Base-by-base conservation (phyloP, 306 rosid species). In the Prunus campanulata region DNA sequence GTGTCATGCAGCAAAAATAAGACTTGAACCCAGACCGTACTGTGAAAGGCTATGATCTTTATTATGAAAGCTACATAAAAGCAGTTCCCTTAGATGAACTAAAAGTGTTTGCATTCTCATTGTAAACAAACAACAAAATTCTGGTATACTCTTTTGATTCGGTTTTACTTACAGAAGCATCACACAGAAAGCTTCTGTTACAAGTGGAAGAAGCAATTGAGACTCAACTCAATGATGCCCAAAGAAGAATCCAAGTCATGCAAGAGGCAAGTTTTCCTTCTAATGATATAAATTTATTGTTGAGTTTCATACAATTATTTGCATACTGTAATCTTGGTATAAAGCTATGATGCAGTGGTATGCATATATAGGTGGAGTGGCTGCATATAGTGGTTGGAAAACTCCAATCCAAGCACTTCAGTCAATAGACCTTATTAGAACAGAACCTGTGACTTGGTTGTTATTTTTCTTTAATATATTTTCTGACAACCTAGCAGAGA, bases 121-220 rank as follows among this genome's bases (percentile, higher is more conserved):
- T 39, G 29, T 25, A 42, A 56, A 71, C 25, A 46, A 42, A 42
- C 32, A 27, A 35, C 7, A 24, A 72, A 72, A 35, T 72, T 54
- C 70, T 71, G 75, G 42, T 64, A 55, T 57, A 65, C 73, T 68
- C 69, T 68, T 74, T 70, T 70, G 72, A 57, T 77, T 65, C 32
- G 54, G 74, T 68, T 74, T 70, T 68, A 69, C 65, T 77, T 71
- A 20, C 92, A 95, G 99, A 91, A 78, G 88, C 83, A 79, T 87
- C 88, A 68, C 91, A 95, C 56, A 80, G 84, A 57, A 92, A 89
- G 87, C 91, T 87, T 83, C 82, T 95, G 30, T 63, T 85, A 76
- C 93, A 91, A 88, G 90, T 83, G 87, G 97, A 95, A 88, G 90
- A 79, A 84, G 83, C 84, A 76, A 79, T 86, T 77, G 90, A 86